Conservation (phyloP, 768 basidiomycete genomes). For the Myochromella boudieri region DNA sequence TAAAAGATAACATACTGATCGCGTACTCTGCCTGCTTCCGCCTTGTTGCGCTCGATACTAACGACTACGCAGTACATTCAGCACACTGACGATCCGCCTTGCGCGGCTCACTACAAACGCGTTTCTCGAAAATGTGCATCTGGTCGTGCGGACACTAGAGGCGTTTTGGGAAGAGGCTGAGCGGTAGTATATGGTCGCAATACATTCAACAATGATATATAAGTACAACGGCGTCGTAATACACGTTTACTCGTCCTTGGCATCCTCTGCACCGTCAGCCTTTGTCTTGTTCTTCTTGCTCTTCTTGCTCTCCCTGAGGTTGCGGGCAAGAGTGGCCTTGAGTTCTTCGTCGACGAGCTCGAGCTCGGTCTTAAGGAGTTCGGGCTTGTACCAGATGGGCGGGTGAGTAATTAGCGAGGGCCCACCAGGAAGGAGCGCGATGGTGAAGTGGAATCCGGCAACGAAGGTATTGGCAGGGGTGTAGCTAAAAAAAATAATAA, state of each 20-base stretch:
- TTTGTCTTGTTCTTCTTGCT: constrained; percentile 83
- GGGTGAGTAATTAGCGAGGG: constrained; percentile 85
- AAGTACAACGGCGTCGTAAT: neutral
- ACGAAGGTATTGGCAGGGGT: constrained; percentile 83
- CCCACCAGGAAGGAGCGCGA: constrained; percentile 88
- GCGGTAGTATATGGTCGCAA: constrained; percentile 2
- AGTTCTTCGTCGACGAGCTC: constrained; percentile 86
- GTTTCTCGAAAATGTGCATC: constrained; percentile 87
- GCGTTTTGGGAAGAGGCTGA: constrained; percentile 75
- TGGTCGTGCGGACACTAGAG: constrained; percentile 78
- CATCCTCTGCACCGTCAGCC: constrained; percentile 50
- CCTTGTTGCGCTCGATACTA: too few relatives aligned
- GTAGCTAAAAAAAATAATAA: constrained; percentile 46
- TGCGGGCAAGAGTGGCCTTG: constrained; percentile 74
- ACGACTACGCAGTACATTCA: constrained; percentile 54
- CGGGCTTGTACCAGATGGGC: constrained; percentile 91
- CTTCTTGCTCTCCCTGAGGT: constrained; percentile 88
- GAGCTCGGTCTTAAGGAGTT: constrained; percentile 87
- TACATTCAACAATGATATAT: neutral
- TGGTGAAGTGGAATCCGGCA: constrained; percentile 96
- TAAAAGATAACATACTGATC: constrained; percentile 67
- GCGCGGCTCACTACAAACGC: constrained; percentile 82
- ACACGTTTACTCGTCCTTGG: constrained; percentile 27
- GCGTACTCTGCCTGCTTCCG: constrained; percentile 73
- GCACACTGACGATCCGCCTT: constrained; percentile 80